Conservation (phyloP, 2,329 filamentous ascomycete species). For the Metarhizium rileyi region DNA sequence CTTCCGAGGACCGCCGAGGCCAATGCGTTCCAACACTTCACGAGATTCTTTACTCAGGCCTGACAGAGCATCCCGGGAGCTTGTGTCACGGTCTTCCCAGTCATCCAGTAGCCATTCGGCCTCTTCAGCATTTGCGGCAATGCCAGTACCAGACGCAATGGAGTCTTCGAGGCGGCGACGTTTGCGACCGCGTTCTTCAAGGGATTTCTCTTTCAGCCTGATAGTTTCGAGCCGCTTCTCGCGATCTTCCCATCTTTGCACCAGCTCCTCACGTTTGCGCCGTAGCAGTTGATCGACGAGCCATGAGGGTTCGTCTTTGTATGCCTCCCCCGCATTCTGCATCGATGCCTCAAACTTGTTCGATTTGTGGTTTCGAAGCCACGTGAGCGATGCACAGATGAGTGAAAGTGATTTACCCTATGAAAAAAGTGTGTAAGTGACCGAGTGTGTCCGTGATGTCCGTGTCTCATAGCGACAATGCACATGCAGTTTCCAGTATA, state of each 20-base stretch:
- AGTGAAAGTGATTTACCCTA: slow-evolving; percentile 85
- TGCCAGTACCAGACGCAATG: slow-evolving; percentile 6
- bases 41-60: slow-evolving; percentile 66
- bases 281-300: slow-evolving; percentile 67
- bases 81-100: slow-evolving; percentile 38
- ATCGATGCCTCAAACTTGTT: slow-evolving; percentile 43
- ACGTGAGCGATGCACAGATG: slow-evolving; percentile 81
- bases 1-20: slow-evolving; percentile 29
- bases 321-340: slow-evolving; percentile 30
- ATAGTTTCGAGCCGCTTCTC: slow-evolving; percentile 61
- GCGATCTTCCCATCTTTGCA: slow-evolving; percentile 58
- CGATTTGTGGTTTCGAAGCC: slow-evolving; percentile 76
- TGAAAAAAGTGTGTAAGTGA: background rate
- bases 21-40: slow-evolving; percentile 60
- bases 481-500: background rate
- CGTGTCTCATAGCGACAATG: background rate
- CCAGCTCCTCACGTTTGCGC: slow-evolving; percentile 56
- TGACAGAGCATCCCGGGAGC: slow-evolving; percentile 30
- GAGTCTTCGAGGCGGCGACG: slow-evolving; percentile 33
- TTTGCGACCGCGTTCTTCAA: slow-evolving; percentile 41
- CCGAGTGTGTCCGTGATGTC: background rate
- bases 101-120: slow-evolving; percentile 68
- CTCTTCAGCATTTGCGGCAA: slow-evolving; percentile 41
- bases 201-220: slow-evolving; percentile 51
- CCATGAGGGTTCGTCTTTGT: slow-evolving; percentile 71